Conservation (phyloP, 306 rosid genomes). For the Vicia villosa region DNA sequence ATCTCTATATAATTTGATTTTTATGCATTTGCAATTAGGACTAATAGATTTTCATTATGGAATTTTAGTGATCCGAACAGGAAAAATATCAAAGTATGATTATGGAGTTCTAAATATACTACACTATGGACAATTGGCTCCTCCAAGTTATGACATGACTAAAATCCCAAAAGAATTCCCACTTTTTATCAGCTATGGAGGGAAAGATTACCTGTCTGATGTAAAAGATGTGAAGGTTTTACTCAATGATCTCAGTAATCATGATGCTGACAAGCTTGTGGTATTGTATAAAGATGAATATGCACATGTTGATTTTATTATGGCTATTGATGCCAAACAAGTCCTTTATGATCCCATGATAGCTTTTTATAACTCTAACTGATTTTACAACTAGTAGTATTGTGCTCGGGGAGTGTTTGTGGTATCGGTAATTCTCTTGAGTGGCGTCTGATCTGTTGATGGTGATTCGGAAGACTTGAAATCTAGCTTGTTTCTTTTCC, state of each 20-base stretch:
- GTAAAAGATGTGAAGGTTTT: slow-evolving; percentile 53
- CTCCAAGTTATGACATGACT: slow-evolving; percentile 58
- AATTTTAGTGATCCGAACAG: slow-evolving; percentile 58
- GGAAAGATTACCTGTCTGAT: slow-evolving; percentile 51
- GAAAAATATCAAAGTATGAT: slow-evolving; percentile 55
- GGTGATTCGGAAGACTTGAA: no score
- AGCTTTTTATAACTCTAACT: slow-evolving; percentile 42
- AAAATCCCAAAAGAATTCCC: slow-evolving; percentile 62
- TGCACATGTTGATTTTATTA: slow-evolving; percentile 67
- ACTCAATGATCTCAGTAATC: slow-evolving; percentile 51
- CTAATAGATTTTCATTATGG: neutral
- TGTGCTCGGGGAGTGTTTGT: no score
- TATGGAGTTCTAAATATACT: slow-evolving; percentile 42
- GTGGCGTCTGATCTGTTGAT: no score
- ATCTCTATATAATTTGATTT: neutral
- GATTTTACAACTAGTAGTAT: neutral
- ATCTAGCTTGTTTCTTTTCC: no score
- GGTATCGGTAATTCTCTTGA: no score
- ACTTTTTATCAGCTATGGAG: slow-evolving; percentile 59
- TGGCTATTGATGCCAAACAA: slow-evolving; percentile 56
- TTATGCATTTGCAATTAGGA: neutral
- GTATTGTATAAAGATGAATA: slow-evolving; percentile 46
- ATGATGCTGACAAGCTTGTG: slow-evolving; percentile 50
- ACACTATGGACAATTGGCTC: slow-evolving; percentile 56
- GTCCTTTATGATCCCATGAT: slow-evolving; percentile 59